Base-by-base conservation (phyloP, 169 alveolate species). In the Babesia divergens region DNA sequence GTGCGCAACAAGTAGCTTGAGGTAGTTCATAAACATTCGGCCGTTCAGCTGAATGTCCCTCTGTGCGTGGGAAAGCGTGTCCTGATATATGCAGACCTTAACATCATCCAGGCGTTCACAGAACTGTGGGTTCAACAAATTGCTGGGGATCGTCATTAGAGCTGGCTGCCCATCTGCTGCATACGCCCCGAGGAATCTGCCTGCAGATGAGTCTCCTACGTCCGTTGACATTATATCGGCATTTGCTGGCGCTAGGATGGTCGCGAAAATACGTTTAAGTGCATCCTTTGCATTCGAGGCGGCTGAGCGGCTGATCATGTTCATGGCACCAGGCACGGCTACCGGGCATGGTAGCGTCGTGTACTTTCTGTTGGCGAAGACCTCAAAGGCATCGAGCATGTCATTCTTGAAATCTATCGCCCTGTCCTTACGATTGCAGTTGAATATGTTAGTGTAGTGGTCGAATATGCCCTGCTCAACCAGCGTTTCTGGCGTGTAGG, bases 391-490 rank as follows among this genome's bases (percentile, higher is more conserved):
- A 49, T 75, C 85, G 24, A 75, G 35, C 85, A 75, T 75, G 35
- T 65, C 59, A 35, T 75, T 75, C 28, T 51, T 75, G 55, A 62
- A 62, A 29, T 75, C 66, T 4, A 60, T 50, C 26, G 37, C 22
- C 47, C 49, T 26, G 2, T 65, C 72, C 22, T 35, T 55, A 46
- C 67, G 65, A 29, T 34, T 35, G 31, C 44, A 56, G 68, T 59
- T 56, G 58, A 75, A 65, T 3, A 75, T 32, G 52, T 75, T 65
- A 58, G 69, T 24, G 46, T 75, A 75, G 71, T 75, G 65, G 1
- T 62, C 80, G 37, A 75, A 75, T 34, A 75, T 60, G 7, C 85
- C 85, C 72, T 75, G 85, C 28, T 75, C 85, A 44, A 75, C 85
- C 31, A 75, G 71, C 42, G 80, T 67, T 38, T 75, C 85, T 3